Evolutionary conservation across 2,329 filamentous ascomycete species (phyloP), one percentile per base, ranked within the genome.

Genomic region (Hypomyces perniciosus): DNA sequence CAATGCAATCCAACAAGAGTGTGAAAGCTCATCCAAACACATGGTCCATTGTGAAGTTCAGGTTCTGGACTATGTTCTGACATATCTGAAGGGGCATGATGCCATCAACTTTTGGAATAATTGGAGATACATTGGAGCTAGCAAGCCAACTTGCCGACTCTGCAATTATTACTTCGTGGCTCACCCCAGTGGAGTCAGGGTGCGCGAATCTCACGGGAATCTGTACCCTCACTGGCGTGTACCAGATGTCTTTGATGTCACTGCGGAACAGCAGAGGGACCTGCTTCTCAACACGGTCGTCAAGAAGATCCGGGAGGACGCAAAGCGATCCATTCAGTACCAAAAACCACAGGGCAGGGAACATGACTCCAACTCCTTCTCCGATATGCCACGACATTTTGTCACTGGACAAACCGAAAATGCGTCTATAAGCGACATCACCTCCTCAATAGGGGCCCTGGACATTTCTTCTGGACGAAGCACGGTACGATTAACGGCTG

Each of bases 141-240:
- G 69, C 57, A 74, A 74, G 54, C 69, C 69, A 0, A 66, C 69
- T 0, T 74, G 71, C 33, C 60, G 63, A 1, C 61, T 74, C 1
- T 74, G 71, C 28, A 38, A 57, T 4, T 64, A 66, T 44, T 74
- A 70, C 45, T 69, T 73, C n/a, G 45, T 48, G 1, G 55, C 56
- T 0, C 61, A 65, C 33, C 55, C 56, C 0, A 51, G 58, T 2
- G 52, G 58, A 0, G 59, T 71, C 2, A 44, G 56, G 2, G 62
- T 66, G 1, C 61, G 71, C 0, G 33, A 58, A 2, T 56, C 62
- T 0, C 70, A 72, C 40, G 53, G 59, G 0, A 74, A 74, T 5
- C 42, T 74, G 1, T 74, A 74, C 38, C n/a, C 46, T 12, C 64
- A 60, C 39, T 74, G 71, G 71, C 56, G 65, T 1, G 57, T 64